Evolutionary conservation across 108 stramenopile genomes (phyloP), one percentile per base, ranked within the genome.

Genomic region (Pseudonitzschia delicatissima): DNA sequence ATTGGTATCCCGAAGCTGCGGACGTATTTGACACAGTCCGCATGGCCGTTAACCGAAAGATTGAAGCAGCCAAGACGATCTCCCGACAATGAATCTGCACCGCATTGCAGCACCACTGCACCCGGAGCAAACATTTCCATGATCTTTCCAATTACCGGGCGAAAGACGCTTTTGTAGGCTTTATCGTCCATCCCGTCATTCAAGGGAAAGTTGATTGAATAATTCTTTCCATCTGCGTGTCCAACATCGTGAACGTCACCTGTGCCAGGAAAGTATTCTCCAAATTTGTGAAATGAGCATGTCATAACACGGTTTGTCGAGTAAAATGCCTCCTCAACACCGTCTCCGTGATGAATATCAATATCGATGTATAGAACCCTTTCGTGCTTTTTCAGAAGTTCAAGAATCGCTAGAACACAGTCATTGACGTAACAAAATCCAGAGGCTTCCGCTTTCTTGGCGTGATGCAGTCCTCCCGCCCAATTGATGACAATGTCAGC

Each of bases 361-460:
- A 99, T 99, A 79, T 99, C 99, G 69, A 99, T 96, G 81, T 99
- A 99, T n/a, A 99, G 94, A 20, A 99, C 99, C 48, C 99, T 89
- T 64, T 96, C 93, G 72, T 99, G 98, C 62, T 91, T 85, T 87
- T 99, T 99, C 65, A 99, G 80, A 57, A 99, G 75, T 79, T 99
- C 98, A 35, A 99, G 79, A 78, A 99, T 99, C 33, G 94, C 98
- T 66, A 99, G 69, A 31, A 99, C 99, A 70, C 96, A 97, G 74
- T 99, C 99, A 77, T 99, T 99, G 67, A 99, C 95, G 82, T 98
- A 99, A 78, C 99, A 99, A 75, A 99, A 99, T 37, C 99, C 99
- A 29, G 86, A 88, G 6, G 99, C 99, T 73, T 99, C 99, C 20
- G 93, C 86, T 82, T 98, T 98, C 72, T 99, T 99, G 40, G 99